phyloP scores from a whole-genome alignment of 176 grass and related monocot species.

The Carex parvula region DNA sequence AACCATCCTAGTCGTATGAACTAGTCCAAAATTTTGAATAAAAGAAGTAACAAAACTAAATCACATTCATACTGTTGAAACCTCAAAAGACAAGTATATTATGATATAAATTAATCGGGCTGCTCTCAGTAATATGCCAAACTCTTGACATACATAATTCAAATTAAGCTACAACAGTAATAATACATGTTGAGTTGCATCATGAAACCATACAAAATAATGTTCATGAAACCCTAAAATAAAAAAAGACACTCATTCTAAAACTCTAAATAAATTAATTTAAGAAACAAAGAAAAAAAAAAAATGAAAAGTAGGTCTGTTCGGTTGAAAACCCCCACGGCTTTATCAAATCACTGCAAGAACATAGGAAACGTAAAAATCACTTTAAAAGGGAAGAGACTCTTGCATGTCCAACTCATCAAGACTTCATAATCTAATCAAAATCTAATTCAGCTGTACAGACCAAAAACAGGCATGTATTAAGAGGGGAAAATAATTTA shows the following conservation, averaged over 20 bases:
- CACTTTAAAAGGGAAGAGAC: background rate
- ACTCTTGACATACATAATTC: constrained; percentile 12
- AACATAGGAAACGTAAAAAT: background rate
- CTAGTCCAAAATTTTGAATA: background rate
- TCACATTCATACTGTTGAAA: background rate
- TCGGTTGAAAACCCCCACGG: background rate
- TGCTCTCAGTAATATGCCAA: constrained; percentile 12
- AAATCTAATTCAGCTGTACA: background rate
- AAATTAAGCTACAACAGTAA: constrained; percentile 17
- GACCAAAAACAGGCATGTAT: background rate
- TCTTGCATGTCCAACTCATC: background rate
- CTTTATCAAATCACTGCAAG: constrained; percentile 19
- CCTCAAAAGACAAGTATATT: constrained; percentile 6
- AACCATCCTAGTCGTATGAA: background rate
- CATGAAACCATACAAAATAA: constrained; percentile 26
- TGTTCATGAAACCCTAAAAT: constrained; percentile 26
- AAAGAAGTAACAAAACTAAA: background rate
- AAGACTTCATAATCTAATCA: background rate
- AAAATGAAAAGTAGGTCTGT: background rate
- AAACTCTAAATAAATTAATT: constrained; percentile 18
- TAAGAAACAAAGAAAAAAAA: background rate
- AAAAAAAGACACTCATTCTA: constrained; percentile 24
- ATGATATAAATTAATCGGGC: constrained; percentile 7
- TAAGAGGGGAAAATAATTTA: background rate
- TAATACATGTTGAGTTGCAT: constrained; percentile 13